These are phyloP conservation scores for Metschnikowia dekortorum DNA, from an alignment of 805 yeast species.

Conservation along the genomic window DNA sequence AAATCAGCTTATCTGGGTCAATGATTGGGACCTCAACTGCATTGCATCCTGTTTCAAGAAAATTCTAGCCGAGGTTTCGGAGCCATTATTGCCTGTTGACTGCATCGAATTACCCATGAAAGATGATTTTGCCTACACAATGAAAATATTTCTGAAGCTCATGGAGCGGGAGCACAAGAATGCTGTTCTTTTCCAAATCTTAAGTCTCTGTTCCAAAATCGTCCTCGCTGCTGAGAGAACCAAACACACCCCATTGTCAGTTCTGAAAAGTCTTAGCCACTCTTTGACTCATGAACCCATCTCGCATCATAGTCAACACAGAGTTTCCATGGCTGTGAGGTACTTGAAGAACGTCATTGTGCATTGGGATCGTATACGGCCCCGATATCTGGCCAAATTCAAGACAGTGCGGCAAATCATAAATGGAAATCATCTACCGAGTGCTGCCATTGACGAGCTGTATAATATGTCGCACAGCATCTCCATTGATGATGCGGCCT, in stretches of 20 bases:
- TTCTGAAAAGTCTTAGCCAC: conserved; percentile 49
- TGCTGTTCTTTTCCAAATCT: conserved; percentile 42
- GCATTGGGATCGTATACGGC: conserved; percentile 40
- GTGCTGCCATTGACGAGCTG: conserved; percentile 21
- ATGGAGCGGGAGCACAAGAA: conserved; percentile 20
- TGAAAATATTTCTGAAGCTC: conserved; percentile 30
- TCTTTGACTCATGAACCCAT: conserved; percentile 50
- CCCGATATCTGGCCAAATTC: conserved; percentile 10
- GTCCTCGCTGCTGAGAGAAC: conserved; percentile 23
- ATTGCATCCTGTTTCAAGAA: conserved; percentile 45
- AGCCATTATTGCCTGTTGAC: conserved; percentile 50
- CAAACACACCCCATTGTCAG: conserved; percentile 24
- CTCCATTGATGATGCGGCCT: conserved; percentile 18
- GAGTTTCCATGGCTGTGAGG: conserved; percentile 47
- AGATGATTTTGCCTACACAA: conserved; percentile 46
- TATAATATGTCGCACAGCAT: conserved; percentile 27
- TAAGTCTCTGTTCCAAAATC: conserved; percentile 35
- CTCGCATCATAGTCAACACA: conserved; percentile 40
- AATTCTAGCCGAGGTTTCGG: conserved; percentile 48
- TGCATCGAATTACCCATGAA: conserved; percentile 49
- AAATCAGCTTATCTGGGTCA: conserved; percentile 49
- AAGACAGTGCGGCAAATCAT: conserved; percentile 15
- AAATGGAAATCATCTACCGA: conserved; percentile 12
- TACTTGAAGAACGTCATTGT: conserved; percentile 50
- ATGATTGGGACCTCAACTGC: conserved; percentile 53